Base-by-base conservation (phyloP, 345 rosid species). In the Litchi chinensis region DNA sequence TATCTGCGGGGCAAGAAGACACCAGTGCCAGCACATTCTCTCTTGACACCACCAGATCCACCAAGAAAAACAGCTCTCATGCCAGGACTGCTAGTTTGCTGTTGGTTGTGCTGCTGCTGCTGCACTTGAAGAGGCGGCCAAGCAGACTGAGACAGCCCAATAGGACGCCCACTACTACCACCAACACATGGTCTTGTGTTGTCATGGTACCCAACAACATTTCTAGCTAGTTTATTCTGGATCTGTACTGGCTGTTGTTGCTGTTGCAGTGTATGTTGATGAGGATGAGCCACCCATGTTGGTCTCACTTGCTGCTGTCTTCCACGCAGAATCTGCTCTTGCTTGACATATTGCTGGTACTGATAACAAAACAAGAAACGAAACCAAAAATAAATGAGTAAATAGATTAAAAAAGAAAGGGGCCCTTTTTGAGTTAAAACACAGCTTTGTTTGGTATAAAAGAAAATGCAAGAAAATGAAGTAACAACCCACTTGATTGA, bases 1-100 rank as follows among this genome's bases (percentile, higher is more conserved):
- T 73, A 76, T 64, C 82, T 84, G 15, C 92, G 91, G 64, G 99
- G 99, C 76, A 95, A 79, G 85, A 95, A 95, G 12, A 95, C 99
- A 39, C 98, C 98, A 22, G 99, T 95, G 9, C 99, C 99, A 1
- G 89, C 54, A 21, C 87, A 86, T 52, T 84, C 82, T 11, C 79
- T 77, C 78, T 81, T 91, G 18, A 70, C 82, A 6, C 81, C 76
- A 5, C 64, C 83, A 65, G 87, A 78, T 76, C 90, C 89, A 18
- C 76, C 59, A 6, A 76, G 76, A 15, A 83, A 82, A 11, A 79
- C 76, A 48, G 89, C 70, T 60, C 83, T 84, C 77, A 71, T 80
- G 70, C 74, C 59, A 1, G 79, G 18, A 19, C 63, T 65, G 37
- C 24, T 22, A n/a, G 63, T 46, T 19, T 68, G 39, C 1, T 65